Evolutionary conservation across 306 rosid genomes (phyloP), one percentile per base, ranked within the genome.

Genomic region (Lathyrus tuberosus): DNA sequence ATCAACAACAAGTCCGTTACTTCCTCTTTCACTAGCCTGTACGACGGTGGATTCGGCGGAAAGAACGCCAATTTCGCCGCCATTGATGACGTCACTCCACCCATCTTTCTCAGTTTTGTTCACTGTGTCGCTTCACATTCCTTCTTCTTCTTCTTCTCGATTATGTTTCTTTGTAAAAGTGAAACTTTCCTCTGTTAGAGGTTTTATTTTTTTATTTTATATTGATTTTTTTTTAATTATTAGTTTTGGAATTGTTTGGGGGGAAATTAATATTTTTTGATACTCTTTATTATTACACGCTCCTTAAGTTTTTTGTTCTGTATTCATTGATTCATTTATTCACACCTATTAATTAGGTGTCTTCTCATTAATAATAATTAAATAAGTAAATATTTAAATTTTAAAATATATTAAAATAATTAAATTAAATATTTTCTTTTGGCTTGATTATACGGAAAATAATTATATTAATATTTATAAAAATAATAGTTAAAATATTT

Each of bases 41-140:
- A 91, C 9, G 96, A 89, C 1, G 97, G 84, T 22, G 97, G 97
- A 67, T 74, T 82, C 3, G 97, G 97, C 1, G 97, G 97, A 76
- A 89, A 91, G 67, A 91, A 91, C 0, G 96, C 97, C 26, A 91
- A 56, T 64, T 91, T 91, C 0, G 97, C 94, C 47, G 97, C 97
- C 97, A 91, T 89, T 35, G 97, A 89, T 33, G 97, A 91, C 0
- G 94, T 91, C 22, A 91, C 90, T 20, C 96, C 97, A 37, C 97
- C 97, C 97, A 90, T 85, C 16, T 17, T 31, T 35, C n/a, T 3
- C 7, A 35, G 40, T 35, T 35, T 35, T 35, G 40, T 35, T 35
- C 40, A 33, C 38, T 33, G 38, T 35, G 40, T 35, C 10, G 40
- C 62, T 61, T 59, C 54, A 53, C 81, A 75, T 75, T 75, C 72